These are phyloP conservation scores for Gaeumannomyces sp. DNA, from an alignment of 2,329 filamentous ascomycete genomes.

Conservation along the genomic window DNA sequence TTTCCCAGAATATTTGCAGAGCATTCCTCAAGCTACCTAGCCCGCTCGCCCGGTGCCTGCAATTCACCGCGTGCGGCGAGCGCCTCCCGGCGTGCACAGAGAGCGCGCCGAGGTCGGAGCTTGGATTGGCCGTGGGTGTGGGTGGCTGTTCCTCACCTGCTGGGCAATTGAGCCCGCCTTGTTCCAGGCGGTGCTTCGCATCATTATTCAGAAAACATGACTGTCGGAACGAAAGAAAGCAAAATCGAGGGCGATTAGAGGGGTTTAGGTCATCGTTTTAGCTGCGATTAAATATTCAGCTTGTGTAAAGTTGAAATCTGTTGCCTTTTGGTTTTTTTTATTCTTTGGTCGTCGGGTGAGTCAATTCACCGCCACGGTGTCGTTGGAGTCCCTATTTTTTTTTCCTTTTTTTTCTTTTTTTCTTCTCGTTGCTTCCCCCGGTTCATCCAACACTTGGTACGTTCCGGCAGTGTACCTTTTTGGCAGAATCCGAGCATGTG, in stretches of 20 bases:
- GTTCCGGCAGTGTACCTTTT: background rate
- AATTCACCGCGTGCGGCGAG: background rate
- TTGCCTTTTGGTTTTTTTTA: background rate
- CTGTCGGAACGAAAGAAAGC: background rate
- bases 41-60: background rate
- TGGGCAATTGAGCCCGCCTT: conserved; percentile 30
- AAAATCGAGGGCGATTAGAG: background rate
- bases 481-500: background rate
- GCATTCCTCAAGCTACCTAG: too few relatives aligned
- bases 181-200: conserved; percentile 32
- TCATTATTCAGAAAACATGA: conserved; percentile 14
- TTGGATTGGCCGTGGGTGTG: background rate
- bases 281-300: background rate
- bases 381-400: too few relatives aligned
- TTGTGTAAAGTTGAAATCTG: background rate
- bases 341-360: background rate
- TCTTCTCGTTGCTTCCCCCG: background rate
- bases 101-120: conserved; percentile 6
- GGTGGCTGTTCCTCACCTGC: conserved; percentile 18
- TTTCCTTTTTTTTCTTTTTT: too few relatives aligned
- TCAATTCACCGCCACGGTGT: background rate
- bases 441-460: background rate
- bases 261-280: background rate
- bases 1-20: too few relatives aligned
- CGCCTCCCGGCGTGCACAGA: too few relatives aligned